Evolutionary conservation across 176 grass and related monocot genomes (phyloP), one percentile per base, ranked within the genome.

Genomic region (Tillandsia fasciculata): DNA sequence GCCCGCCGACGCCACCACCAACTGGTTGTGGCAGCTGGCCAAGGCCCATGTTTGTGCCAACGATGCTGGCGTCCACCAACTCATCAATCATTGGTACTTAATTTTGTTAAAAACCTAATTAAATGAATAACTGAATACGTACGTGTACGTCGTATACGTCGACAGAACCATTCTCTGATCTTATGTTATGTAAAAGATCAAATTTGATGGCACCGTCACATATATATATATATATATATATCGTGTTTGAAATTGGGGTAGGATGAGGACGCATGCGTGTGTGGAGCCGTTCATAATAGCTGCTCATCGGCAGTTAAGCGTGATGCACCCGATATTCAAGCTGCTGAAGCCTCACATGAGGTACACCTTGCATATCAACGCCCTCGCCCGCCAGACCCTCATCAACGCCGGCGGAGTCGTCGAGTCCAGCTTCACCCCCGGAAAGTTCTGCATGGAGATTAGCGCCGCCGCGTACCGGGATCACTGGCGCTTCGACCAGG

Each of bases 251-350:
- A 14, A 52, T 51, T 50, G 7, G 50, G 26, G 66, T 48, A 84
- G 82, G 77, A 69, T 91, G 27, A 84, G 92, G 80, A 96, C 88
- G 20, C 88, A 91, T 72, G 63, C 75, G 66, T 77, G 77, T 17
- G 80, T 91, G 4, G 92, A 96, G 85, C 85, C 92, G 9, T 91
- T 91, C 84, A 80, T 84, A 73, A 80, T 96, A 67, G 92, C 88
- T 0, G 86, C 78, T 1, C 82, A 96, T 73, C 54, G 88, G 54
- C 92, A 96, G 51, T 83, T 91, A 42, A 96, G 88, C 69, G 88
- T 83, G 75, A 89, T 91, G 80, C 92, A 96, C 66, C 88, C 92
- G 9, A 49, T 96, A 20, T 91, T 74, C 76, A 88, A 71, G 50
- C 77, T 96, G 11, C 66, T 96, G 3, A 88, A 71, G 49, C 92